Evolutionary conservation across 2,329 filamentous ascomycete genomes (phyloP).

Genomic region (Endoconidiophora polonica): DNA sequence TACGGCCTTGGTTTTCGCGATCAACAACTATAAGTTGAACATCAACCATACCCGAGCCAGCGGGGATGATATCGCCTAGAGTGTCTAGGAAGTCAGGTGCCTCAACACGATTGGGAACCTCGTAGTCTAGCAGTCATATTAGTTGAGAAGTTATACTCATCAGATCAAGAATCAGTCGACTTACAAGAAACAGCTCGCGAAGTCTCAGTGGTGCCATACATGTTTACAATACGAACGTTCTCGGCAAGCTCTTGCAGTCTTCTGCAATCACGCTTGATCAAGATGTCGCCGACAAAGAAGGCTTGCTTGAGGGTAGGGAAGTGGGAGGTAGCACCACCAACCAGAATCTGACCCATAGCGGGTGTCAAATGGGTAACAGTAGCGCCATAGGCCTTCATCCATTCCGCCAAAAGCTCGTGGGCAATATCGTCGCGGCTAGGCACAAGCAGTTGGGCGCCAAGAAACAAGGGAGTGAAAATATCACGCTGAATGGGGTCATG

Average conservation of each 20-base stretch:
- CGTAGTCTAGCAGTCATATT: slow-evolving; percentile 33
- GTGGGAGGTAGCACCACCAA: slow-evolving; percentile 62
- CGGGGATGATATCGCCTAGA: slow-evolving; percentile 56
- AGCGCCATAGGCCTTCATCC: slow-evolving; percentile 60
- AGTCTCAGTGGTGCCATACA: slow-evolving; percentile 82
- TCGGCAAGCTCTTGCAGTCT: slow-evolving; percentile 58
- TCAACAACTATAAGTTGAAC: slow-evolving; percentile 79
- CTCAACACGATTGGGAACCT: slow-evolving; percentile 49
- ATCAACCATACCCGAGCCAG: slow-evolving; percentile 71
- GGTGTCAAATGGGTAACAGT: slow-evolving; percentile 84
- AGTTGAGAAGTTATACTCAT: no score
- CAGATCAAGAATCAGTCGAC: background rate
- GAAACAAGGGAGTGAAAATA: slow-evolving; percentile 79
- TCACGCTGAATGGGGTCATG: slow-evolving; percentile 44
- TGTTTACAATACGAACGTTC: slow-evolving; percentile 63
- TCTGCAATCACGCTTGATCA: slow-evolving; percentile 70
- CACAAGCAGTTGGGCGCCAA: slow-evolving; percentile 64
- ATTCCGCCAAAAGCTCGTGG: slow-evolving; percentile 73
- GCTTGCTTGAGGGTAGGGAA: slow-evolving; percentile 63
- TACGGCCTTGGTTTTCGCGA: slow-evolving; percentile 43
- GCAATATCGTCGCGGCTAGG: slow-evolving; percentile 71
- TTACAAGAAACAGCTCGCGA: slow-evolving; percentile 56
- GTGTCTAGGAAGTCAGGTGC: slow-evolving; percentile 36
- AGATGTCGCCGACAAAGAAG: slow-evolving; percentile 83
- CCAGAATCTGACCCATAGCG: slow-evolving; percentile 88